Evolutionary conservation across 768 basidiomycete genomes (phyloP), one percentile per base, ranked within the genome.

Genomic region (Tylopilus sp.): DNA sequence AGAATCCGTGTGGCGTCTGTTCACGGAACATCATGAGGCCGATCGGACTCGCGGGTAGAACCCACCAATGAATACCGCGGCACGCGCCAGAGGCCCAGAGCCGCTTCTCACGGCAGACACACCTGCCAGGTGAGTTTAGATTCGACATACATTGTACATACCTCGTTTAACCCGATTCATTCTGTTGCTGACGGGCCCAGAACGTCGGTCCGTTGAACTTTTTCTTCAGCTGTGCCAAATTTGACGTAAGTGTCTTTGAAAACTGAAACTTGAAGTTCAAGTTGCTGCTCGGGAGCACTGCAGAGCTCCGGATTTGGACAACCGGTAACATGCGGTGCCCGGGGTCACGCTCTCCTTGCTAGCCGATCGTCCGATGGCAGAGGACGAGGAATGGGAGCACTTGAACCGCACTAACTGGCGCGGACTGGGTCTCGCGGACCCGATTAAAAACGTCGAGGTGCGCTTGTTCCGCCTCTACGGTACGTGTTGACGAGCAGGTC

Each of bases 401-500:
- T 60, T 78, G 43, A 77, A 75, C 58, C 73, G 67, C 41, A 72
- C 78, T n/a, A 76, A 78, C 41, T 91, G 87, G 87, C 79, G 83
- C 57, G 89, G 91, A 11, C 68, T 92, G 48, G 84, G 84, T 24
- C 75, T 96, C n/a, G 84, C 87, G 13, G 94, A 95, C 72, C 89
- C 92, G 0, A 85, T 98, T 51, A 96, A 96, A 74, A 83, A 75
- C 37, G 85, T 98, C 17, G 87, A 97, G 82, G 95, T 92, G 65
- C 61, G 84, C 71, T n/a, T 22, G 29, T 28, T 51, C 38, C 30
- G 26, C 45, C 10, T 40, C 24, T 16, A 56, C 19, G 50, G 24
- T n/a, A n/a, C 10, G 5, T 29, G 7, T 24, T 47, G 50, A 55
- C 58, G 30, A 52, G n/a, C 48, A 46, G 11, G 14, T 8, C 29